phyloP scores from a whole-genome alignment of 2,329 filamentous ascomycete species.

The Davidsoniella eucalypti region DNA sequence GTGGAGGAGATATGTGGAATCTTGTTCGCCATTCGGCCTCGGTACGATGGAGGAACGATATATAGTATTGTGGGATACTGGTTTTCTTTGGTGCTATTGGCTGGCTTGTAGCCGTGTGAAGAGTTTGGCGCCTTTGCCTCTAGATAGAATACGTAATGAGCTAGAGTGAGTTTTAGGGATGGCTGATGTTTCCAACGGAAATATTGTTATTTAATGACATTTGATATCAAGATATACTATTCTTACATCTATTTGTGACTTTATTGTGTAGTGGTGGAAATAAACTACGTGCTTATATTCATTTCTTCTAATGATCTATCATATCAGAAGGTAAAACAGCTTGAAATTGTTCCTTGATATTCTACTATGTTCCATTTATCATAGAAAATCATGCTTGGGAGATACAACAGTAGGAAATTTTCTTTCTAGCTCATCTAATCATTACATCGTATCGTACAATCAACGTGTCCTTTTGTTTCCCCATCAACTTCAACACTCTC shows the following conservation, averaged over 20 bases:
- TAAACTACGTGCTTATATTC: no score
- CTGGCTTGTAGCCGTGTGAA: no score
- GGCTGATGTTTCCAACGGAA: neutral
- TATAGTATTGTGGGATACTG: conserved; percentile 12
- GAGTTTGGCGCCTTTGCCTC: neutral
- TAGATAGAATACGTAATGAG: neutral
- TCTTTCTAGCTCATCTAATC: no score
- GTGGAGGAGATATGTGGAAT: conserved; percentile 10
- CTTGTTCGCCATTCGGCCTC: neutral
- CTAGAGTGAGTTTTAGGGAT: neutral
- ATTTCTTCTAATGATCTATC: no score
- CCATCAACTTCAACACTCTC: neutral
- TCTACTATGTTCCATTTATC: no score
- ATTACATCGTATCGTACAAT: no score
- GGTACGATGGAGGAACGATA: neutral
- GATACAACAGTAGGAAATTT: no score
- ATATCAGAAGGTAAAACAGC: no score
- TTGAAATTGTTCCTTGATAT: no score
- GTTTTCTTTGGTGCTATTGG: neutral
- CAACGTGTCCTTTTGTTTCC: neutral
- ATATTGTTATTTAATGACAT: conserved; percentile 4
- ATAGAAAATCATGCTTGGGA: no score
- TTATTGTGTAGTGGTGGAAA: no score
- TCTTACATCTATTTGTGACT: no score
- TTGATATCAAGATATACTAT: neutral